phyloP scores from a whole-genome alignment of 177 flowering plant genomes.

The Telopea speciosissima region DNA sequence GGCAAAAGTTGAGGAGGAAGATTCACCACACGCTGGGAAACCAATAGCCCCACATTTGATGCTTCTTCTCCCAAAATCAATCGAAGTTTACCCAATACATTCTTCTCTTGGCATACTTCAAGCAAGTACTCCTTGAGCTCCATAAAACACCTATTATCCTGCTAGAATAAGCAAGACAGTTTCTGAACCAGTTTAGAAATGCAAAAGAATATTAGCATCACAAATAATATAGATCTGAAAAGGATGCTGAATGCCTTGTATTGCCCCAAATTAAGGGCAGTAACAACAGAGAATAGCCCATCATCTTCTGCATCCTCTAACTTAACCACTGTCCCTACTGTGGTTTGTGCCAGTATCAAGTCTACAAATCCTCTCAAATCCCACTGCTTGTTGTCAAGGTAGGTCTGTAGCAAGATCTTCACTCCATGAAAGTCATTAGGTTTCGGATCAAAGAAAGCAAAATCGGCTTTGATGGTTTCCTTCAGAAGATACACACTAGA shows the following conservation, averaged over 20 bases:
- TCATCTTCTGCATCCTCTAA: constrained; percentile 76
- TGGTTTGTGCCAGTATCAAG: constrained; percentile 72
- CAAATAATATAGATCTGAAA: background rate
- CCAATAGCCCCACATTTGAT: constrained; percentile 59
- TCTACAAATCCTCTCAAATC: constrained; percentile 86
- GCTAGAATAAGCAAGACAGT: constrained; percentile 9
- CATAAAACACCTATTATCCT: constrained; percentile 59
- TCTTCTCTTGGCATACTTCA: constrained; percentile 41
- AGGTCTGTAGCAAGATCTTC: constrained; percentile 67
- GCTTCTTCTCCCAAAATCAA: constrained; percentile 51
- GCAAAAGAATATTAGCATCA: background rate
- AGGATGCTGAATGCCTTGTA: constrained; percentile 48
- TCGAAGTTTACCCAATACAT: constrained; percentile 26
- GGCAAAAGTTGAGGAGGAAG: constrained; percentile 86
- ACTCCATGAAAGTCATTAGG: constrained; percentile 83
- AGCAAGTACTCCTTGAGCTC: constrained; percentile 65
- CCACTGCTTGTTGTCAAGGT: constrained; percentile 69
- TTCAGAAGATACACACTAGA: constrained; percentile 17
- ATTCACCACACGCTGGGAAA: constrained; percentile 75
- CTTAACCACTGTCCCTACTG: constrained; percentile 87
- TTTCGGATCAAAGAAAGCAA: constrained; percentile 88
- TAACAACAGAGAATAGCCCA: constrained; percentile 48
- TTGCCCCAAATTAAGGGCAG: constrained; percentile 72
- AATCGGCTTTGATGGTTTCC: constrained; percentile 80
- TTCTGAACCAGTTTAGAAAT: background rate